phyloP scores from a whole-genome alignment of 352 stramenopile genomes.

The Pythium apleroticum region DNA sequence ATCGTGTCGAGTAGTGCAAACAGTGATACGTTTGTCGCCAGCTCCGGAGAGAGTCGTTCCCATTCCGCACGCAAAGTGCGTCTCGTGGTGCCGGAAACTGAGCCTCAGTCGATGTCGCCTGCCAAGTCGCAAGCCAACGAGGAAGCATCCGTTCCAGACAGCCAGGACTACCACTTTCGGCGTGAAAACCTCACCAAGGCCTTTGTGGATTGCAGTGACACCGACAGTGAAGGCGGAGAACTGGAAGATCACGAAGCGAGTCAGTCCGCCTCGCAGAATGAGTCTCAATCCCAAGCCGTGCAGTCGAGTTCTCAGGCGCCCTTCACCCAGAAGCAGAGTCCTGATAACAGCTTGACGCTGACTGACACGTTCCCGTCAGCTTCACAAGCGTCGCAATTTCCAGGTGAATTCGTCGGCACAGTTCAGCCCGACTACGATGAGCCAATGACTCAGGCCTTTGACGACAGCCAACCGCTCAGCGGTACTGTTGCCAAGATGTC shows the following conservation, averaged over 20 bases:
- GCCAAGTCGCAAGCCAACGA: background rate
- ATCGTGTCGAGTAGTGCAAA: conserved; percentile 7
- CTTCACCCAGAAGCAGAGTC: conserved; percentile 2
- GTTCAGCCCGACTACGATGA: conserved; percentile 19
- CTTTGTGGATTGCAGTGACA: conserved; percentile 50
- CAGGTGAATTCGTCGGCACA: conserved; percentile 16
- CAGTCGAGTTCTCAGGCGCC: background rate
- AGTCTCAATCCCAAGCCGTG: background rate
- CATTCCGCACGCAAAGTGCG: background rate
- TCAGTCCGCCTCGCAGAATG: background rate
- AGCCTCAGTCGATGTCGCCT: background rate
- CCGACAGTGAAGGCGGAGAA: conserved; percentile 44
- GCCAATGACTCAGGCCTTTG: conserved; percentile 10
- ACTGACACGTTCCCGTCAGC: background rate
- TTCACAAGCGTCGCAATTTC: background rate
- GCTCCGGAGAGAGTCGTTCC: background rate
- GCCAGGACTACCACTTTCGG: conserved; percentile 43
- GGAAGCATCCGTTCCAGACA: conserved; percentile 26
- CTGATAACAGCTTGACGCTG: background rate
- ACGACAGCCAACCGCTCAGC: conserved; percentile 11
- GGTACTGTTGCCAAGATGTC: background rate
- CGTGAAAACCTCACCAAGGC: conserved; percentile 51
- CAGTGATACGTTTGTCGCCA: conserved; percentile 18
- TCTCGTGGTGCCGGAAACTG: conserved; percentile 13
- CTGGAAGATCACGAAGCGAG: conserved; percentile 23